A percentile compares a stretch with the other conserved stretches of the same genome.
phyloP scores from a whole-genome alignment of 1,284 basidiomycete genomes.

The Naganishia cerealis region DNA sequence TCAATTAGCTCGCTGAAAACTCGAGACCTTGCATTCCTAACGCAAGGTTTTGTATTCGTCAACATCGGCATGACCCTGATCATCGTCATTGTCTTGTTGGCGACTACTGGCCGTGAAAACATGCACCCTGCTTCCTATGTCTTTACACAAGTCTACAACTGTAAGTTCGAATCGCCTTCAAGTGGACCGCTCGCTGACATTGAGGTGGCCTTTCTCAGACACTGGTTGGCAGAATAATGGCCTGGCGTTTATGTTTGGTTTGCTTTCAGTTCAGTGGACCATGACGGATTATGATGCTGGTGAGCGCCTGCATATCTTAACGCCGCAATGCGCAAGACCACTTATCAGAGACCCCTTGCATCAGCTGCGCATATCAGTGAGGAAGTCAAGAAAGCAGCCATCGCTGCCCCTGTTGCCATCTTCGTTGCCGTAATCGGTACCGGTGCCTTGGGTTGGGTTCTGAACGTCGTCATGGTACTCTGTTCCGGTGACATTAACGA shows the following conservation, averaged over 20 bases:
- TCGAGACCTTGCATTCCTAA: slow-evolving; percentile 72
- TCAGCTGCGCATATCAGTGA: slow-evolving; percentile 80
- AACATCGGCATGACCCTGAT: slow-evolving; percentile 69
- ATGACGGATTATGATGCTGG: slow-evolving; percentile 61
- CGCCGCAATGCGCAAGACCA: slow-evolving; percentile 4
- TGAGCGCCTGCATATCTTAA: neutral
- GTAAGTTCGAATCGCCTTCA: slow-evolving; percentile 20
- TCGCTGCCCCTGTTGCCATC: slow-evolving; percentile 79
- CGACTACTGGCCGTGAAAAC: slow-evolving; percentile 70
- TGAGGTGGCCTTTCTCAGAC: neutral
- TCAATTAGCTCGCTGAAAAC: slow-evolving; percentile 76
- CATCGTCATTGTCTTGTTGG: slow-evolving; percentile 80
- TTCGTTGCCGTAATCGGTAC: slow-evolving; percentile 84
- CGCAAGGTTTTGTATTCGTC: slow-evolving; percentile 79
- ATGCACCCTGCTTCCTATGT: slow-evolving; percentile 79
- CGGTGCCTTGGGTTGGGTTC: slow-evolving; percentile 75
- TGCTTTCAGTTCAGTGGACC: slow-evolving; percentile 88
- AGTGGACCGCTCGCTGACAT: neutral
- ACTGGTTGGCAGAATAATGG: slow-evolving; percentile 76
- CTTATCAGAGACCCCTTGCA: slow-evolving; percentile 41
- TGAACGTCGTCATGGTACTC: slow-evolving; percentile 79
- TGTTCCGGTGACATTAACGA: slow-evolving; percentile 60
- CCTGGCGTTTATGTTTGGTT: slow-evolving; percentile 79
- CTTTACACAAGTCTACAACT: slow-evolving; percentile 59
- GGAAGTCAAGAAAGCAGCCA: slow-evolving; percentile 83